Base-by-base conservation (phyloP, 129 eudicot species). In the Scalesia atractyloides region DNA sequence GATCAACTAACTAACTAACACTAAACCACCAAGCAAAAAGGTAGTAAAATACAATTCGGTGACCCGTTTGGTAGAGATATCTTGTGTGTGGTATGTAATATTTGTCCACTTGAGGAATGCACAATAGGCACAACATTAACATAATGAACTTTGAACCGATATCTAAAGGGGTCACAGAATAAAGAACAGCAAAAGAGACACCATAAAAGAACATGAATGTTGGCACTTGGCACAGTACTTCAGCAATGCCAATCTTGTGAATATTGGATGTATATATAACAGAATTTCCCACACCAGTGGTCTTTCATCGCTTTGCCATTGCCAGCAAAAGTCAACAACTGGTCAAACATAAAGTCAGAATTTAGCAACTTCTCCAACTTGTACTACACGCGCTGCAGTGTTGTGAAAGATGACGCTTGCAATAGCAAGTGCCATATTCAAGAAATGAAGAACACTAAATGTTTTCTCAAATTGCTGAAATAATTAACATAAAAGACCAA, bases 1-100 rank as follows among this genome's bases (percentile, higher is more conserved):
- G 94, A 53, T 92, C 97, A 64, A 68, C 78, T 15, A 86, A n/a
- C n/a, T n/a, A n/a, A 79, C 91, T 96, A 89, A 56, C 84, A 83
- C 1, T 85, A 24, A 24, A 66, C 82, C 75, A 51, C 88, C 96
- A 24, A 80, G 36, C 5, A 80, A 58, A 22, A 92, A 73, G 19
- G 97, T 89, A 10, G 66, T 63, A 18, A 82, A 62, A 26, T 92
- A 92, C 10, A 79, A 51, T 71, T 85, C 87, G 8, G 95, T 92
- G 34, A 87, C 81, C 34, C 89, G 4, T 30, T 30, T 30, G 72
- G 68, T 92, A 2, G 70, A 51, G 48, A 41, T 41, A 68, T 92
- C 96, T 22, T 72, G 46, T 13, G 78, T 83, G 33, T 70, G 71
- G n/a, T 48, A 77, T 84, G 64, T 79, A 80, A 16, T 67, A 73